phyloP scores from a whole-genome alignment of 1,139 yeast genomes.

The Hyphopichia buzzinii region DNA sequence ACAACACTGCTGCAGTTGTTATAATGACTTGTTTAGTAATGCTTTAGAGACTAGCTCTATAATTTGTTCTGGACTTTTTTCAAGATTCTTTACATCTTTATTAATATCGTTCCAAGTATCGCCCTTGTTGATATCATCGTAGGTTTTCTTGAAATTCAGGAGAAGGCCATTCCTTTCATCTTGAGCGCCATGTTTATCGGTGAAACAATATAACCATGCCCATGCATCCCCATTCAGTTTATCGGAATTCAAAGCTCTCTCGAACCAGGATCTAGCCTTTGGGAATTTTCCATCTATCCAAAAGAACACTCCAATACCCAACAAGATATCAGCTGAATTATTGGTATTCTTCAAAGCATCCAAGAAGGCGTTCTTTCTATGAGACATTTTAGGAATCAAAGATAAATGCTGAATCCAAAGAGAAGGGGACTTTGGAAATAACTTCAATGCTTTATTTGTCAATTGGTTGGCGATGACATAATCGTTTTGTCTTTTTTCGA shows the following conservation, averaged over 20 bases:
- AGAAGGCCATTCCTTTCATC: conserved; percentile 19
- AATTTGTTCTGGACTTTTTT: conserved; percentile 34
- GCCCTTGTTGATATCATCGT: conserved; percentile 59
- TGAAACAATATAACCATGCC: conserved; percentile 61
- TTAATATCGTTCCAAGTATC: conserved; percentile 49
- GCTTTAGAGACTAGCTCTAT: conserved; percentile 24
- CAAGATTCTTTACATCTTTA: conserved; percentile 44
- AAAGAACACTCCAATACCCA: conserved; percentile 66
- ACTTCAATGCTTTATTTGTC: conserved; percentile 58
- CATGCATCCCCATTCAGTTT: conserved; percentile 70
- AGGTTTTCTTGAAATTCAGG: conserved; percentile 22
- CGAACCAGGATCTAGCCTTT: conserved; percentile 75
- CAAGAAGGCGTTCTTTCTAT: conserved; percentile 61
- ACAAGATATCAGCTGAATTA: conserved; percentile 57
- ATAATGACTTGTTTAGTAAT: conserved; percentile 5
- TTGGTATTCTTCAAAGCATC: conserved; percentile 72
- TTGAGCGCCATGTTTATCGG: conserved; percentile 19
- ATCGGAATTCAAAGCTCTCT: conserved; percentile 58
- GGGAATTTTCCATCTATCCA: conserved; percentile 65
- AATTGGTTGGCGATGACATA: conserved; percentile 53
- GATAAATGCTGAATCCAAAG: conserved; percentile 64
- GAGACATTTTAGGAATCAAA: conserved; percentile 50
- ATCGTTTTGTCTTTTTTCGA: conserved; percentile 57
- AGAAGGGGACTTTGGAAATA: conserved; percentile 55
- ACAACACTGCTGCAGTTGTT: neutral